phyloP scores from a whole-genome alignment of 345 rosid genomes.

The Citrus hindsii region DNA sequence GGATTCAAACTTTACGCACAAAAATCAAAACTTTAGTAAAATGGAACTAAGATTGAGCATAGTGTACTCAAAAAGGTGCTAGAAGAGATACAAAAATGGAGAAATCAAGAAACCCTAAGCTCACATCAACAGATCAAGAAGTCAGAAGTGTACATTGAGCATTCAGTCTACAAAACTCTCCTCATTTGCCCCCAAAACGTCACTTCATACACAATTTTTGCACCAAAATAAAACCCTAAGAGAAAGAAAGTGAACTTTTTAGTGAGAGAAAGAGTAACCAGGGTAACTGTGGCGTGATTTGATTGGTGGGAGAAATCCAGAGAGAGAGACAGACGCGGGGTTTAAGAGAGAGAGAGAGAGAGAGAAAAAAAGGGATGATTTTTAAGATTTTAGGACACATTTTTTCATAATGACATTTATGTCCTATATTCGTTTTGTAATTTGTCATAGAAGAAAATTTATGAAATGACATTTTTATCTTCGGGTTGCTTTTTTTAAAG shows the following conservation, averaged over 20 bases:
- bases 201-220: neutral
- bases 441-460: neutral
- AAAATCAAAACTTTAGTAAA: neutral
- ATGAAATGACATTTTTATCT: conserved; percentile 11
- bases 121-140: conserved; percentile 39
- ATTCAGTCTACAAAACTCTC: neutral
- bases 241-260: conserved; percentile 3
- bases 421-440: conserved; percentile 11
- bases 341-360: conserved; percentile 5
- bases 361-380: neutral
- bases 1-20: neutral
- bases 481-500: neutral
- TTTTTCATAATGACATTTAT: conserved; percentile 21
- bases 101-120: conserved; percentile 11
- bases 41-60: neutral
- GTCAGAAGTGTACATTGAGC: neutral
- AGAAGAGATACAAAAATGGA: neutral
- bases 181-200: neutral
- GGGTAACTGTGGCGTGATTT: conserved; percentile 8
- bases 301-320: conserved; percentile 28
- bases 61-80: neutral
- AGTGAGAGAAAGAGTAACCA: conserved; percentile 10
- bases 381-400: conserved; percentile 3
- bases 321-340: conserved; percentile 14
- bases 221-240: neutral